phyloP scores from a whole-genome alignment of 1,284 basidiomycete genomes.

The Bjerkandera adusta region DNA sequence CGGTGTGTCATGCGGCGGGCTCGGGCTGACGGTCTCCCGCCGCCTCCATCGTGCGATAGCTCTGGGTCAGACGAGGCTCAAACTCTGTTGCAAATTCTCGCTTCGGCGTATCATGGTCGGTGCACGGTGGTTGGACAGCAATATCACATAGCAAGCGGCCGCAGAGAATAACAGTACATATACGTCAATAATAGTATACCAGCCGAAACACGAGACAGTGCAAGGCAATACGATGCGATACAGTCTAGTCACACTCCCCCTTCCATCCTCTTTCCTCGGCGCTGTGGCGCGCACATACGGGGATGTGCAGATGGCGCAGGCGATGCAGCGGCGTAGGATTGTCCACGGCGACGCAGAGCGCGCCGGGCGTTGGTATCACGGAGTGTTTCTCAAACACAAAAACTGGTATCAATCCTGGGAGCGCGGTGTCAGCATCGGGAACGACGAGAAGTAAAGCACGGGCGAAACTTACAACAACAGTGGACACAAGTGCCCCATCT shows the following conservation, averaged over 20 bases:
- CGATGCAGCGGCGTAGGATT: neutral
- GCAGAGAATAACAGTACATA: neutral
- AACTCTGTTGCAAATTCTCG: neutral
- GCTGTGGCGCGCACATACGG: neutral
- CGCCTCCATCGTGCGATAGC: neutral
- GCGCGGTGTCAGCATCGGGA: neutral
- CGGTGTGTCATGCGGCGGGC: neutral
- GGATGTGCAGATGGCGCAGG: neutral
- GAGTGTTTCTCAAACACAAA: neutral
- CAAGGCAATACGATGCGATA: too few species aligned
- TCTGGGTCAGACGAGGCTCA: neutral
- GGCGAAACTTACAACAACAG: neutral
- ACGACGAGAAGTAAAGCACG: neutral
- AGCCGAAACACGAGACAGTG: too few species aligned
- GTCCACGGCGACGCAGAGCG: too few species aligned
- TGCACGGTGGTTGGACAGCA: neutral
- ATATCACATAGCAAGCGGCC: neutral
- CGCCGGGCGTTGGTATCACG: too few species aligned
- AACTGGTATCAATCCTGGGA: neutral
- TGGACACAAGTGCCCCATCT: neutral
- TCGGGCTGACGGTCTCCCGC: neutral
- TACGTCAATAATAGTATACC: neutral
- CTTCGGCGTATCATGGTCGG: neutral
- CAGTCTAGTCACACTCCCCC: too few species aligned
- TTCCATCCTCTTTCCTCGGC: neutral